Conservation (phyloP, 2,329 filamentous ascomycete species). For the Fusarium sp. region DNA sequence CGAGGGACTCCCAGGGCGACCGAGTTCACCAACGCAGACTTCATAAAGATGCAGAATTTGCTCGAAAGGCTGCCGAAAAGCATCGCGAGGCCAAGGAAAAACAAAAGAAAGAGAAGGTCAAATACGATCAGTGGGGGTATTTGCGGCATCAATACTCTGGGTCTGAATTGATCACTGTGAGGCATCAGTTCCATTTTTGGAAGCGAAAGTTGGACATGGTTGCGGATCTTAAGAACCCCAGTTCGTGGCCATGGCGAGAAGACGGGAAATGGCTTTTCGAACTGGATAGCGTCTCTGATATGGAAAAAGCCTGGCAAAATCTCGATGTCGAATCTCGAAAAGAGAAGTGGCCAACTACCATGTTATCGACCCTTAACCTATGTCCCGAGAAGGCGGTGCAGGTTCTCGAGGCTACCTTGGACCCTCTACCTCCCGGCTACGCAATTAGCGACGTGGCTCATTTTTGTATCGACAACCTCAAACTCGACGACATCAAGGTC, state of each 20-base stretch:
- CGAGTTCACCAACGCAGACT: slow-evolving; percentile 5
- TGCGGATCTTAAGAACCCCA: slow-evolving; percentile 28
- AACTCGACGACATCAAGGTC: slow-evolving; percentile 31
- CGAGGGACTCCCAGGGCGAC: background rate
- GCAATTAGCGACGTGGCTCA: slow-evolving; percentile 56
- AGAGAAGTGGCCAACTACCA: slow-evolving; percentile 52
- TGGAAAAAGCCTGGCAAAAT: slow-evolving; percentile 54
- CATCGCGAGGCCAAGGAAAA: slow-evolving; percentile 6
- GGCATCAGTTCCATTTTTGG: slow-evolving; percentile 51
- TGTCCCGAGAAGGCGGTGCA: slow-evolving; percentile 52
- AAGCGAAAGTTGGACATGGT: slow-evolving; percentile 48
- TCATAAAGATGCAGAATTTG: slow-evolving; percentile 4
- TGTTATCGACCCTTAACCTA: slow-evolving; percentile 55
- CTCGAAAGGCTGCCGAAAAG: slow-evolving; percentile 16
- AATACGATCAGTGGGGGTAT: slow-evolving; percentile 53
- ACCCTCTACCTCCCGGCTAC: slow-evolving; percentile 56
- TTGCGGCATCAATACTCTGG: slow-evolving; percentile 48
- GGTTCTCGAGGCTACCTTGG: slow-evolving; percentile 57
- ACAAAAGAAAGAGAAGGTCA: slow-evolving; percentile 19
- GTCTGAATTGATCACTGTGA: slow-evolving; percentile 42
- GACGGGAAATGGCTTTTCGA: slow-evolving; percentile 52
- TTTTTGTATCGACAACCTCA: slow-evolving; percentile 49
- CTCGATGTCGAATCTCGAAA: slow-evolving; percentile 48
- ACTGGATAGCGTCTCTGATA: slow-evolving; percentile 48
- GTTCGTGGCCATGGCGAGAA: slow-evolving; percentile 48